Conservation (phyloP, 177 flowering plant genomes). For the Vitis hybrid region DNA sequence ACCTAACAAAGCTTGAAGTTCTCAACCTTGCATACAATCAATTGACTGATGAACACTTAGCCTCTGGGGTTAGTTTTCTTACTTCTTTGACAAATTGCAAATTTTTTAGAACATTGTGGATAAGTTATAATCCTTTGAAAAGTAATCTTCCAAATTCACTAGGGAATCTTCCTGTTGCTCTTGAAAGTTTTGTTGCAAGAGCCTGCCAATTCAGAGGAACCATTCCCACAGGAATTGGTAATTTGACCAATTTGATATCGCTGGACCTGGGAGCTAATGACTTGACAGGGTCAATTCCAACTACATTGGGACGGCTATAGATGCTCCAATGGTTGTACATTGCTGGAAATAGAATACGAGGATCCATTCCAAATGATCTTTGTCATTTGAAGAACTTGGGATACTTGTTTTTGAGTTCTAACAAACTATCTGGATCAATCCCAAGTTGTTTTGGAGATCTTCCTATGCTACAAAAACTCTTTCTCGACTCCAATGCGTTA, state of each 20-base stretch:
- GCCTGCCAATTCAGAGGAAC: conserved; percentile 4
- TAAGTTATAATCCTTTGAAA: background rate
- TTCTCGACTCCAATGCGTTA: conserved; percentile 1
- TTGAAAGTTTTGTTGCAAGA: background rate
- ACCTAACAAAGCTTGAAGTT: background rate
- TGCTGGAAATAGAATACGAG: no score
- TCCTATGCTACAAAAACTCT: background rate
- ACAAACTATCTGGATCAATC: no score
- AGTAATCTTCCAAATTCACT: conserved; percentile 1
- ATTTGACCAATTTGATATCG: background rate
- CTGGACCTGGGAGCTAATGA: background rate
- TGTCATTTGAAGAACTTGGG: no score
- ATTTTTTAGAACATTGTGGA: background rate
- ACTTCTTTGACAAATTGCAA: conserved; percentile 6
- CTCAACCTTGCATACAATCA: background rate
- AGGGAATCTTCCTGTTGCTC: conserved; percentile 16
- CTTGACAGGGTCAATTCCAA: no score
- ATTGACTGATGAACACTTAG: background rate
- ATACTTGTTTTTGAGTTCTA: no score
- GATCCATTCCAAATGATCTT: no score
- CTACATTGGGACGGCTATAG: no score
- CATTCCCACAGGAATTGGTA: background rate
- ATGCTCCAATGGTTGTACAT: rapidly evolving
- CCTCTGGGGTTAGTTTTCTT: background rate
- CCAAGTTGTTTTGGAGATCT: background rate